Evolutionary conservation across 306 rosid species (phyloP), one percentile per base, ranked within the genome.

Genomic region (Psophocarpus tetragonolobus): DNA sequence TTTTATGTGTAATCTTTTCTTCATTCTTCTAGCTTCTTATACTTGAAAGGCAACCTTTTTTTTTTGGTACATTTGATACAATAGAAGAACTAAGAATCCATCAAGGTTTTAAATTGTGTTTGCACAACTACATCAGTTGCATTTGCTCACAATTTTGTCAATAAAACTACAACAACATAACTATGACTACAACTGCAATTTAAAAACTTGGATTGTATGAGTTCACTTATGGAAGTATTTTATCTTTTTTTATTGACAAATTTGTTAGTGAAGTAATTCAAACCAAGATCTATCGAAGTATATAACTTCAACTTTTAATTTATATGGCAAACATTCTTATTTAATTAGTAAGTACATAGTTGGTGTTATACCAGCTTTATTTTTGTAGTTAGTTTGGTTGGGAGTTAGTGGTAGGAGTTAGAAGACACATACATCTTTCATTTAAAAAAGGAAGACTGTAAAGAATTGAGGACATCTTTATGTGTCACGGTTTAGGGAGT

Each of bases 11-110:
- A 8, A 39, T 30, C 45, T 45, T 73, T 57, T 68, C 38, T 57
- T 13, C 27, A n/a, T 27, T 42, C 42, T 73, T 14, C 26, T 71
- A 44, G 50, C 68, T 80, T 78, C n/a, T 9, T 45, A 10, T 44
- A 30, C 21, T 39, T 36, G 14, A 35, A 36, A 20, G 14, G 2
- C 41, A 38, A 33, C 38, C 12, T n/a, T 53, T 18, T 42, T n/a
- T n/a, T n/a, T 71, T 29, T 38, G 41, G 38, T 23, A 4, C 27
- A 8, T 33, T 58, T 44, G 18, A 23, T 26, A 61, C 39, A 29
- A 51, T 15, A 21, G 29, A 54, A 17, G 26, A n/a, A n/a, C n/a
- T n/a, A n/a, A n/a, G n/a, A n/a, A n/a, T n/a, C n/a, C n/a, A n/a
- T n/a, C n/a, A n/a, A n/a, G n/a, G n/a, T n/a, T n/a, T n/a, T 61